Evolutionary conservation across 306 rosid genomes (phyloP).

Genomic region (Arachis stenosperma): DNA sequence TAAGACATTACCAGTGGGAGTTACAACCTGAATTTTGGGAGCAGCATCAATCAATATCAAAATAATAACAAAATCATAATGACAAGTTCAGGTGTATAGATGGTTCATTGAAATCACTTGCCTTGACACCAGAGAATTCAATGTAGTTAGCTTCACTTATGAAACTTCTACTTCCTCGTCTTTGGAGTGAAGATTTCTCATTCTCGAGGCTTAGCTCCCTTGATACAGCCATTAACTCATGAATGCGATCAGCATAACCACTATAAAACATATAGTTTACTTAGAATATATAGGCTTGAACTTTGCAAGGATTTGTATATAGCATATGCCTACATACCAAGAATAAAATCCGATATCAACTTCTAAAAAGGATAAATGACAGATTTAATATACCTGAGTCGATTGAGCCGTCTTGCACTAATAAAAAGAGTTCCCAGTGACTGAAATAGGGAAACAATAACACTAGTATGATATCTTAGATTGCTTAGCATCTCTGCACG

Average conservation of each 20-base stretch:
- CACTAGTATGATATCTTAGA: conserved; percentile 92
- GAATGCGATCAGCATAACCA: conserved; percentile 91
- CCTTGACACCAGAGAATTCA: conserved; percentile 85
- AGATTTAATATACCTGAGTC: conserved; percentile 67
- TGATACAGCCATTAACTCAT: conserved; percentile 71
- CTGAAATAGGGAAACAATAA: conserved; percentile 78
- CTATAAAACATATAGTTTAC: conserved; percentile 44
- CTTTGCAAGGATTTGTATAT: conserved; percentile 2
- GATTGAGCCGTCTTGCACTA: conserved; percentile 82
- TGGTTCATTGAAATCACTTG: conserved; percentile 32
- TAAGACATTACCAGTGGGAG: conserved; percentile 80
- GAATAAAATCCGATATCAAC: conserved; percentile 13
- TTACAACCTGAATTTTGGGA: conserved; percentile 68
- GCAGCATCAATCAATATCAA: conserved; percentile 32
- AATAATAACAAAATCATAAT: conserved; percentile 15
- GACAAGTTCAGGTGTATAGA: conserved; percentile 5
- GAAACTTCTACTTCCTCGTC: conserved; percentile 57
- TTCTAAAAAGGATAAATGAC: conserved; percentile 13
- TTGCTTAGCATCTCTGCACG: conserved; percentile 98
- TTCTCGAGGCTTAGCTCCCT: conserved; percentile 64
- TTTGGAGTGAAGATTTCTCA: conserved; percentile 50
- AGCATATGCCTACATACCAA: background rate
- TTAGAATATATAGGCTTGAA: conserved; percentile 5
- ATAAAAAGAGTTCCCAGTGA: conserved; percentile 84
- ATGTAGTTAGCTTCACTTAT: conserved; percentile 78